Evolutionary conservation across 225 moss, liverwort and hornwort genomes (phyloP).

Genomic region (Physcomitrium patens): DNA sequence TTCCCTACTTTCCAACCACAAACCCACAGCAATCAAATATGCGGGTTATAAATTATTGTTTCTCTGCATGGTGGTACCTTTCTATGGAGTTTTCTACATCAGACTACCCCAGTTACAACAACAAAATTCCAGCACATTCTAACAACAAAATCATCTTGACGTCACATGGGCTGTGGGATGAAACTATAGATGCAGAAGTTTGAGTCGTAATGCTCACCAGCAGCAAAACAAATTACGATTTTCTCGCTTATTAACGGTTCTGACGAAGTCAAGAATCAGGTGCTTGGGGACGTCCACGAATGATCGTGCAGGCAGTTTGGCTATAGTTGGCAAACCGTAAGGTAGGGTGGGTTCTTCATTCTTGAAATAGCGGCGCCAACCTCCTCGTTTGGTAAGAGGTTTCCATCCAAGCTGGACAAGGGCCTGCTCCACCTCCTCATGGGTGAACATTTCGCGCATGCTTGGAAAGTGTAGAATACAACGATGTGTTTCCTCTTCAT

Average conservation of each 20-base stretch:
- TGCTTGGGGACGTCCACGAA: slow-evolving; percentile 66
- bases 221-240: slow-evolving; percentile 64
- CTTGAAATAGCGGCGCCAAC: slow-evolving; percentile 66
- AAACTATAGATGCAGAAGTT: neutral
- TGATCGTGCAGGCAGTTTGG: slow-evolving; percentile 56
- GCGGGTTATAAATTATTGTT: neutral
- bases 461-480: slow-evolving; percentile 62
- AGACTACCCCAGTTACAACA: neutral
- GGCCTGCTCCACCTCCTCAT: slow-evolving; percentile 51
- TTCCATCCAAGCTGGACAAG: slow-evolving; percentile 52
- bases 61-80: neutral
- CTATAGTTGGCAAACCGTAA: slow-evolving; percentile 54
- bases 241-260: slow-evolving; percentile 56
- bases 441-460: slow-evolving; percentile 56
- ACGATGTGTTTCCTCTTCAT: slow-evolving; percentile 65
- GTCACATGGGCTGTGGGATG: neutral
- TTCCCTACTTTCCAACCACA: slow-evolving; percentile 47
- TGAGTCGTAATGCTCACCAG: slow-evolving; percentile 36
- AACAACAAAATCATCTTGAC: neutral
- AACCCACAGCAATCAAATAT: slow-evolving; percentile 17
- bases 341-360: slow-evolving; percentile 37
- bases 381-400: slow-evolving; percentile 50
- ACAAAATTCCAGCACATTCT: neutral
- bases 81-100: neutral
- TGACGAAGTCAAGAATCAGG: slow-evolving; percentile 60